Evolutionary conservation across 2,329 filamentous ascomycete genomes (phyloP).

Genomic region (Whalleya microplaca): DNA sequence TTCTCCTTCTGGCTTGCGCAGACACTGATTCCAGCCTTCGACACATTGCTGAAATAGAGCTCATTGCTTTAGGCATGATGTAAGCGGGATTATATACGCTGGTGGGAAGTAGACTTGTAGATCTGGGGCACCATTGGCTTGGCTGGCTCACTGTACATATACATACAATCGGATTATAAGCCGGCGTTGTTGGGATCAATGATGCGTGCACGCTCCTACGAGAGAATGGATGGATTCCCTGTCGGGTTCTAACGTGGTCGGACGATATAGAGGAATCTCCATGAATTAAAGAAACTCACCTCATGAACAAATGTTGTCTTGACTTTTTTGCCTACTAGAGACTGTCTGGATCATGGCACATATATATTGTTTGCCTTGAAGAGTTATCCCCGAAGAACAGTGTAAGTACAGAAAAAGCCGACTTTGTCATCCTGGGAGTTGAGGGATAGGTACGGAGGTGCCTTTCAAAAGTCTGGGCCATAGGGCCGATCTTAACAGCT

Average conservation of each 20-base stretch:
- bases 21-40: conserved; percentile 94
- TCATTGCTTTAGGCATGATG: neutral
- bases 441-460: too few relatives aligned
- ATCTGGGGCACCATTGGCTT: conserved; percentile 1
- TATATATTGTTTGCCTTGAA: neutral
- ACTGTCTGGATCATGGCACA: neutral
- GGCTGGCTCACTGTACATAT: conserved; percentile 18
- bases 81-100: conserved; percentile 3
- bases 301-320: neutral
- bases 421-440: too few relatives aligned
- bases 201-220: neutral
- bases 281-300: neutral
- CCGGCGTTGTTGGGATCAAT: conserved; percentile 21
- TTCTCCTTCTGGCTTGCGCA: conserved; percentile 99
- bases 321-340: neutral
- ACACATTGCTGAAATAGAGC: conserved; percentile 46
- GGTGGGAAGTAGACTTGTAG: conserved; percentile 8
- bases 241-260: neutral
- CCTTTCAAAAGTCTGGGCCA: too few relatives aligned
- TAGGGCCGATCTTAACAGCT: too few relatives aligned
- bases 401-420: too few relatives aligned
- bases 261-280: neutral
- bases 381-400: too few relatives aligned
- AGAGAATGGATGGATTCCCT: neutral
- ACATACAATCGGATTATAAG: conserved; percentile 27